Conservation (phyloP, 129 eudicot species). For the Heracleum sosnowskyi region DNA sequence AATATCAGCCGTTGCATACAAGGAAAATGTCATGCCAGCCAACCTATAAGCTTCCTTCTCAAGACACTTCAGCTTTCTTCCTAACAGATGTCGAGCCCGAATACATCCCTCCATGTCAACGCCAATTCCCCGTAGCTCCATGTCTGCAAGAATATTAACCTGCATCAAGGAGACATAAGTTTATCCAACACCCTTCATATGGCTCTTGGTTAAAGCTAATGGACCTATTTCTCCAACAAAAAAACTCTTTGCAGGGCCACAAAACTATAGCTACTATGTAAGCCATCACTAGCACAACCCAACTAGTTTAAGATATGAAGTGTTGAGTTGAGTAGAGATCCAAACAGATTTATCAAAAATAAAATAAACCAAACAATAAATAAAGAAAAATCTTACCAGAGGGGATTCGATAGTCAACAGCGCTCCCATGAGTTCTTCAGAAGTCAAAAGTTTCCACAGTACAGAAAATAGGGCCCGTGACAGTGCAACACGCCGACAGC, state of each 20-base stretch:
- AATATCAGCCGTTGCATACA: conserved; percentile 83
- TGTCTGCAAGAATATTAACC: conserved; percentile 87
- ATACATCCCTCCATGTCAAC: conserved; percentile 98
- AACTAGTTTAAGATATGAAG: background rate
- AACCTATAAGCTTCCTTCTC: conserved; percentile 74
- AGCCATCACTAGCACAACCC: background rate
- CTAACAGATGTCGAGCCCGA: conserved; percentile 58
- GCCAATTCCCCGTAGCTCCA: conserved; percentile 91
- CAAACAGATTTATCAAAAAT: background rate
- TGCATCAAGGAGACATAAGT: conserved; percentile 18
- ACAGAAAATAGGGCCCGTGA: conserved; percentile 64
- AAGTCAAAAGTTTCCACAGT: conserved; percentile 70
- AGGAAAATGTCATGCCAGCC: conserved; percentile 85
- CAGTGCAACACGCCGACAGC: conserved; percentile 85
- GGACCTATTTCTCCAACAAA: background rate
- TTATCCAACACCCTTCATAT: background rate
- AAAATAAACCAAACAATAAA: background rate
- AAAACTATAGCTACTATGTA: background rate
- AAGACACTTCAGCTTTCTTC: conserved; percentile 66
- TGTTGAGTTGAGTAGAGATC: background rate
- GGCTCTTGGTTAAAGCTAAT: background rate
- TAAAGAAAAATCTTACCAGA: conserved; percentile 38
- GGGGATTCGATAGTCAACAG: conserved; percentile 63
- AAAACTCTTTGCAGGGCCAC: background rate
- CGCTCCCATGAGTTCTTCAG: conserved; percentile 70